These are phyloP conservation scores for Cladosporium oxysporum DNA, from an alignment of 2,329 filamentous ascomycete genomes.

Conservation along the genomic window DNA sequence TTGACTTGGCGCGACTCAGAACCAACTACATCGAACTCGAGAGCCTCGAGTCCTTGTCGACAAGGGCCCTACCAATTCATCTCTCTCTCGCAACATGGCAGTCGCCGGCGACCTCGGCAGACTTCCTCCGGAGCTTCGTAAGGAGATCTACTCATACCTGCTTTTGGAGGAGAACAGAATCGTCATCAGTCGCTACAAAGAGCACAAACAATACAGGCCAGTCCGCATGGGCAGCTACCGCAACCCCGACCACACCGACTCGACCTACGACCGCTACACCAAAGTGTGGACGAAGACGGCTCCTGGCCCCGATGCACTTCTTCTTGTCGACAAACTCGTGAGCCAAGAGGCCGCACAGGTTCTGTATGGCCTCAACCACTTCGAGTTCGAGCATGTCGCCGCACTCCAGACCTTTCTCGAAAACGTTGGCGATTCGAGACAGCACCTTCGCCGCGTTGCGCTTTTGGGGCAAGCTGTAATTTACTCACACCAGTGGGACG, in stretches of 20 bases:
- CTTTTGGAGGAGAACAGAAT: not conserved
- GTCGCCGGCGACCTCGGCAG: not conserved
- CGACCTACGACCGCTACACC: not conserved
- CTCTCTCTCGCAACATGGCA: not conserved
- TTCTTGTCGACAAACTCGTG: not conserved
- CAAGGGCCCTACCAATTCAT: not conserved
- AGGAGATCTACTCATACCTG: constrained; percentile 25
- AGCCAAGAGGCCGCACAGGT: not conserved
- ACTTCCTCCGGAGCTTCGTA: constrained; percentile 27
- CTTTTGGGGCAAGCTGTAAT: no score
- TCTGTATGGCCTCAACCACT: not conserved
- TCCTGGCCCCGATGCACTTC: not conserved
- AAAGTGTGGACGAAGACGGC: constrained; percentile 4
- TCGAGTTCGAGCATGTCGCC: not conserved
- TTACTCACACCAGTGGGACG: not conserved
- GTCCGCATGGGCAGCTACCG: not conserved
- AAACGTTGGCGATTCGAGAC: not conserved
- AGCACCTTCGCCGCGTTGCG: not conserved
- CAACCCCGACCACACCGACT: not conserved
- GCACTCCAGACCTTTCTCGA: not conserved
- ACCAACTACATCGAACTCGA: constrained; percentile 15
- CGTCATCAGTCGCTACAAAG: not conserved
- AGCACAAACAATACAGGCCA: not conserved
- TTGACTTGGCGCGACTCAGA: not conserved
- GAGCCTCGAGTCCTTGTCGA: no score